Evolutionary conservation across 2,329 filamentous ascomycete genomes (phyloP).

Genomic region (Beauveria scarabaeidicola): DNA sequence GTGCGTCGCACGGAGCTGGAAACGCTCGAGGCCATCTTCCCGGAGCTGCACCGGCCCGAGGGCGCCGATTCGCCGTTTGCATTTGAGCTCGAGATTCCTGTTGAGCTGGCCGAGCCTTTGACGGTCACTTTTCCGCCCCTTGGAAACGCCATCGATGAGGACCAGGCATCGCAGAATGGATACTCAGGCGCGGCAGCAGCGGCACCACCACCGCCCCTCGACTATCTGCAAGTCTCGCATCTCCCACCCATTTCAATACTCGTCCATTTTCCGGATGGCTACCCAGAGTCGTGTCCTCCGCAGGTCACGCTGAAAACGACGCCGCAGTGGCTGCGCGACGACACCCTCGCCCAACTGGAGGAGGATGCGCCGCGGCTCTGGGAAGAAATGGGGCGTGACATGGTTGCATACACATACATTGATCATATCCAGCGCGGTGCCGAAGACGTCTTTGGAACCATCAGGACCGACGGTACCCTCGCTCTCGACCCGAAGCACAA

Average conservation of each 20-base stretch:
- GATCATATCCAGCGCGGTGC: constrained; percentile 53
- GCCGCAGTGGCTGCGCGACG: constrained; percentile 48
- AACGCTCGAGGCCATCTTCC: constrained; percentile 46
- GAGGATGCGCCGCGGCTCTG: constrained; percentile 45
- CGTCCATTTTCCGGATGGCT: constrained; percentile 48
- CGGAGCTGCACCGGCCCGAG: constrained; percentile 47
- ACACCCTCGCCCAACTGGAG: constrained; percentile 41
- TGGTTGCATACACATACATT: constrained; percentile 54
- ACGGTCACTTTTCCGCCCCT: constrained; percentile 49
- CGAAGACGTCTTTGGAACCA: constrained; percentile 52
- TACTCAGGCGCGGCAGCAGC: constrained; percentile 3
- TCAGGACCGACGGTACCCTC: constrained; percentile 38
- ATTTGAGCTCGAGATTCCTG: constrained; percentile 49
- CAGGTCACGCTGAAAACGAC: constrained; percentile 40
- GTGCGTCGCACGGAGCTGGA: constrained; percentile 14
- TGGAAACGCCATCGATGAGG: constrained; percentile 13
- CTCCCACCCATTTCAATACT: constrained; percentile 48
- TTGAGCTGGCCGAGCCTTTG: constrained; percentile 45
- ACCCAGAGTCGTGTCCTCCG: constrained; percentile 47
- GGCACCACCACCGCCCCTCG: constrained; percentile 19
- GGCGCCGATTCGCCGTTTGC: constrained; percentile 33
- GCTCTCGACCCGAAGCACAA: constrained; percentile 50
- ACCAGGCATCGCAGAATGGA: not conserved
- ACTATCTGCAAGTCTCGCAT: constrained; percentile 45
- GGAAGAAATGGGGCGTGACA: constrained; percentile 53